Conservation (phyloP, 2,329 filamentous ascomycete species). For the Exophiala sp. region DNA sequence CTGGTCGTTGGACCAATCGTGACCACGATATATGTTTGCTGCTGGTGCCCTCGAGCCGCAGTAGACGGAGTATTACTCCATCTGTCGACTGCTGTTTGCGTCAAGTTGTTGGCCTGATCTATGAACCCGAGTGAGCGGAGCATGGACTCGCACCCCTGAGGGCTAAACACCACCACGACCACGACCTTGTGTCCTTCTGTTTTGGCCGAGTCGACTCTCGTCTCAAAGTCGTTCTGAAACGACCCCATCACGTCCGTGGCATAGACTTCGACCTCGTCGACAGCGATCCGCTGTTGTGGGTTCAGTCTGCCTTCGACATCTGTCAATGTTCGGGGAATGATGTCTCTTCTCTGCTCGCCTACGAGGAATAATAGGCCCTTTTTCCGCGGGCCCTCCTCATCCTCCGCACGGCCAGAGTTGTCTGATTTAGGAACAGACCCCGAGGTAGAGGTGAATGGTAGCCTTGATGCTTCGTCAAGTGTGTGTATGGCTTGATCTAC, state of each 20-base stretch:
- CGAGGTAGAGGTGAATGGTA: conserved; percentile 24
- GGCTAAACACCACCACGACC: conserved; percentile 51
- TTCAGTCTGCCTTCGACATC: conserved; percentile 43
- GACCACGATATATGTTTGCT: conserved; percentile 55
- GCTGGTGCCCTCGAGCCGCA: conserved; percentile 16
- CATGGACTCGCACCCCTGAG: conserved; percentile 57
- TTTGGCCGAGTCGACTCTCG: conserved; percentile 45
- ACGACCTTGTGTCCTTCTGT: conserved; percentile 18
- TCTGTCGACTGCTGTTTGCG: conserved; percentile 21
- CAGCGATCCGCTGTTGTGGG: conserved; percentile 50
- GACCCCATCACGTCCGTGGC: conserved; percentile 75
- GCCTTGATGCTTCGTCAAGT: conserved; percentile 24
- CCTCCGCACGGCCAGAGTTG: no score
- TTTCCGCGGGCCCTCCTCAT: conserved; percentile 24
- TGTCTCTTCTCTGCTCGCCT: conserved; percentile 80
- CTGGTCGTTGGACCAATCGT: conserved; percentile 93
- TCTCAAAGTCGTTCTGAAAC: conserved; percentile 63
- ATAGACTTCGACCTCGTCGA: conserved; percentile 80
- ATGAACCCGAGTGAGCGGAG: conserved; percentile 48
- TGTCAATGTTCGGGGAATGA: conserved; percentile 78
- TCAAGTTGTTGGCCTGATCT: conserved; percentile 37
- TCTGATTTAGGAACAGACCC: no score
- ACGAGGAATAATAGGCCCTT: conserved; percentile 75
- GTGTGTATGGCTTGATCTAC: conserved; percentile 11
- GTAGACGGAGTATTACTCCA: conserved; percentile 18